A percentile compares a stretch with the other conserved stretches of the same genome.
These are phyloP conservation scores for Thelonectria blattea DNA, from an alignment of 2,329 filamentous ascomycete species.

Conservation along the genomic window DNA sequence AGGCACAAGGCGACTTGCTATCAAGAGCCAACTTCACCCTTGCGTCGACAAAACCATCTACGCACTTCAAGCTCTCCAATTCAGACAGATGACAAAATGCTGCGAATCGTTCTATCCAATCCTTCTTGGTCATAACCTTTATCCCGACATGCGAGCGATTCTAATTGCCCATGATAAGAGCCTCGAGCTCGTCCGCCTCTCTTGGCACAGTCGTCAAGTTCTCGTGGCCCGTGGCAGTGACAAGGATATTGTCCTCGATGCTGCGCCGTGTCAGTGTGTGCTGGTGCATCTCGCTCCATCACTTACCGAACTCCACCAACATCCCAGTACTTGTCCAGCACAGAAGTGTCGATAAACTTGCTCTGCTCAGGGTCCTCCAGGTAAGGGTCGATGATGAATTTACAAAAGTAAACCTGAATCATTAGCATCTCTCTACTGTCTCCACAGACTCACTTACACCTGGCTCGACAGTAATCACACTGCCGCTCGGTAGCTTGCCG, in stretches of 20 bases:
- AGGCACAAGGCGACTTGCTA: no score
- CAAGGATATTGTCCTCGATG: slow-evolving; percentile 75
- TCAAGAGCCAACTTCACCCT: no score
- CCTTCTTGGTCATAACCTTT: no score
- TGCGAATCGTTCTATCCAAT: no score
- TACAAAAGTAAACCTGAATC: slow-evolving; percentile 83
- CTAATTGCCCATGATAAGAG: slow-evolving; percentile 36
- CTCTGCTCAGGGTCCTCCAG: slow-evolving; percentile 73
- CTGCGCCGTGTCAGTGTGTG: slow-evolving; percentile 40
- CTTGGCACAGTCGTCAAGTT: slow-evolving; percentile 78
- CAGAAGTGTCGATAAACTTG: slow-evolving; percentile 76
- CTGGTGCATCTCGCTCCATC: neutral
- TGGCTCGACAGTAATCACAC: slow-evolving; percentile 93
- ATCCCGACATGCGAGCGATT: no score
- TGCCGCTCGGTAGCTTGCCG: slow-evolving; percentile 74
- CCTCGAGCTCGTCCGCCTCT: slow-evolving; percentile 67
- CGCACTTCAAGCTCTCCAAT: neutral
- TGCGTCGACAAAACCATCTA: no score
- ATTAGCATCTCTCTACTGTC: slow-evolving; percentile 12
- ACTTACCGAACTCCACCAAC: slow-evolving; percentile 75
- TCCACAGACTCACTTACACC: slow-evolving; percentile 63
- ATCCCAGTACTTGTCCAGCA: slow-evolving; percentile 81
- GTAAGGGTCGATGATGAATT: slow-evolving; percentile 85
- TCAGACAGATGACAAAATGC: neutral
- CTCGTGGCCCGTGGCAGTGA: slow-evolving; percentile 71